These are phyloP conservation scores for Heliocybe sulcata DNA, from an alignment of 1,284 basidiomycete species.

Conservation along the genomic window DNA sequence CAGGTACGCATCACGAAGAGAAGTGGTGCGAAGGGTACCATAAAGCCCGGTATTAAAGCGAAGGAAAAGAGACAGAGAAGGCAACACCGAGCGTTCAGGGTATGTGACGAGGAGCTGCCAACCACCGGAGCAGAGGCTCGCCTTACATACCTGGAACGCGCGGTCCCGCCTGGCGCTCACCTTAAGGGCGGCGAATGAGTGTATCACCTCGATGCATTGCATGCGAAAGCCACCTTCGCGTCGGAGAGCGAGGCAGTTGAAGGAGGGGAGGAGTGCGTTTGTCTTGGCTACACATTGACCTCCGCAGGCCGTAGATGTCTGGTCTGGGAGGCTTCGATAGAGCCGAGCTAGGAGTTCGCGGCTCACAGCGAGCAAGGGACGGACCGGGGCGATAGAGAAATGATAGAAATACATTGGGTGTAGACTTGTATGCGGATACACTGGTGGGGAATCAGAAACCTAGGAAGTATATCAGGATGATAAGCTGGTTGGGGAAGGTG, in stretches of 20 bases:
- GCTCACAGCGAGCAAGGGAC: not conserved
- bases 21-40: no score
- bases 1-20: no score
- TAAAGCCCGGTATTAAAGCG: no score
- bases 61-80: no score
- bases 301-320: conserved; percentile 33
- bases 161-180: no score
- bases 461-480: not conserved
- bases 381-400: not conserved
- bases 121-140: no score
- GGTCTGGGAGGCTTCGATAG: conserved; percentile 59
- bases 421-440: conserved; percentile 1
- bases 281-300: conserved; percentile 67
- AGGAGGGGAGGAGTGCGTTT: conserved; percentile 17
- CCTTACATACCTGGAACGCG: no score
- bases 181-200: not conserved
- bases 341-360: conserved; percentile 28
- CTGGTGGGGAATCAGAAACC: not conserved
- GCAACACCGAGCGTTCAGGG: no score
- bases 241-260: conserved; percentile 6
- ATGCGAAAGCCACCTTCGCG: not conserved
- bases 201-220: not conserved
- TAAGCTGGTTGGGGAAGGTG: not conserved
- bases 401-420: not conserved
- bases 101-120: no score